phyloP scores from a whole-genome alignment of 2,329 filamentous ascomycete genomes.

The Xylaria sp. region DNA sequence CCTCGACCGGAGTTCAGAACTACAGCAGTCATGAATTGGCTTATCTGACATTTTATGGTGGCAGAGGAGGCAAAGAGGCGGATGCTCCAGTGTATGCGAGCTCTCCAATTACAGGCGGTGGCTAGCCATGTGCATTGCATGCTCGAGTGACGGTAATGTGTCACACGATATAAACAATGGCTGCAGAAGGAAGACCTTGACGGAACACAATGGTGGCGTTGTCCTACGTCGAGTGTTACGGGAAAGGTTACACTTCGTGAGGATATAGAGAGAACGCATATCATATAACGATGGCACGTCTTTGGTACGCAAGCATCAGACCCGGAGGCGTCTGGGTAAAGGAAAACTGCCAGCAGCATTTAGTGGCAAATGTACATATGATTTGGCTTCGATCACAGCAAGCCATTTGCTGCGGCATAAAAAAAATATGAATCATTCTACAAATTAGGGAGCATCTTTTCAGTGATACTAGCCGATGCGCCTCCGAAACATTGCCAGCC shows the following conservation, averaged over 20 bases:
- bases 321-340: conserved; percentile 37
- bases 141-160: conserved; percentile 31
- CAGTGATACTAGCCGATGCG: conserved; percentile 32
- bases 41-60: conserved; percentile 43
- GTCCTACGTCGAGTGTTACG: conserved; percentile 35
- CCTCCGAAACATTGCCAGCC: conserved; percentile 34
- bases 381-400: conserved; percentile 38
- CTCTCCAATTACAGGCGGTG: conserved; percentile 34
- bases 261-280: conserved; percentile 37
- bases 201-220: conserved; percentile 28
- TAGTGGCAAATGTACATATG: conserved; percentile 47
- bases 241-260: conserved; percentile 36
- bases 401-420: conserved; percentile 37
- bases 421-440: conserved; percentile 45
- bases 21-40: conserved; percentile 45
- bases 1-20: conserved; percentile 48
- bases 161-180: conserved; percentile 36
- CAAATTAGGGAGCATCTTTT: conserved; percentile 38
- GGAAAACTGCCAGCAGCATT: conserved; percentile 36
- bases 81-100: conserved; percentile 42
- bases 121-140: conserved; percentile 32
- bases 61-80: conserved; percentile 36
- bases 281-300: conserved; percentile 35
- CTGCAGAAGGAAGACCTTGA: conserved; percentile 29
- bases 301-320: conserved; percentile 36